Conservation (phyloP, 192 early-diverging fungal genomes). For the Gonapodya prolifera region DNA sequence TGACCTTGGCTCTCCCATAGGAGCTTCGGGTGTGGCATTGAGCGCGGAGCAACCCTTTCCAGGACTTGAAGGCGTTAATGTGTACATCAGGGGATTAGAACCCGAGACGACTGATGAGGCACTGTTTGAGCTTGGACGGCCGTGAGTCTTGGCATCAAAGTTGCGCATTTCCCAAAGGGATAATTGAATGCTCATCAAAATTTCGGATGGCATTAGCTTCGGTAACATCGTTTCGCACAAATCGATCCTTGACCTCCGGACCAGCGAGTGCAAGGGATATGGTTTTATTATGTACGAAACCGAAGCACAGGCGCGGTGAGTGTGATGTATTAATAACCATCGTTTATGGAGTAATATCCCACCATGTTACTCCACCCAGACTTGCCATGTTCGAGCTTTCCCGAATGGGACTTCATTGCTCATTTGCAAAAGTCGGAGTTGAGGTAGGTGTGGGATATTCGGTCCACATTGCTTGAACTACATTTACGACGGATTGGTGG, state of each 20-base stretch:
- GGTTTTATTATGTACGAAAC: constrained; percentile 79
- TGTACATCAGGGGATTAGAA: constrained; percentile 70
- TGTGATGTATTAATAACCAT: not conserved
- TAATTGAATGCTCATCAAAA: constrained; percentile 6
- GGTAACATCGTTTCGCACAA: constrained; percentile 69
- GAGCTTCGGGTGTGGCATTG: too few relatives aligned
- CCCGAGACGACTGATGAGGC: constrained; percentile 52
- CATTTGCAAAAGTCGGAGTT: constrained; percentile 48
- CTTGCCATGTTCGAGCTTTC: constrained; percentile 57
- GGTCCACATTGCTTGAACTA: constrained; percentile 7
- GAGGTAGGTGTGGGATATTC: not conserved
- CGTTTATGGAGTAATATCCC: not conserved
- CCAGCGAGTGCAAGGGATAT: constrained; percentile 74
- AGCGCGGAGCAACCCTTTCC: too few relatives aligned
- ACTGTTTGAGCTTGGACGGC: constrained; percentile 44
- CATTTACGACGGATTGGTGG: not conserved
- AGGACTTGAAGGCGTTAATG: constrained; percentile 26
- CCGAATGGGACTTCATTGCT: constrained; percentile 51
- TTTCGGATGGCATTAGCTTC: constrained; percentile 22
- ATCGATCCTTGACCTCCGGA: constrained; percentile 67
- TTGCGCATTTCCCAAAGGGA: not conserved
- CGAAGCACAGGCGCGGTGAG: constrained; percentile 36
- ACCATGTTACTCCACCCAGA: constrained; percentile 2
- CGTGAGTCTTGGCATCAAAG: constrained; percentile 30
- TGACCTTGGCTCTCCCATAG: too few relatives aligned